A percentile compares a stretch with the other conserved stretches of the same genome.
Evolutionary conservation across 352 stramenopile species (phyloP).

Genomic region (Phytopythium oedochilum): DNA sequence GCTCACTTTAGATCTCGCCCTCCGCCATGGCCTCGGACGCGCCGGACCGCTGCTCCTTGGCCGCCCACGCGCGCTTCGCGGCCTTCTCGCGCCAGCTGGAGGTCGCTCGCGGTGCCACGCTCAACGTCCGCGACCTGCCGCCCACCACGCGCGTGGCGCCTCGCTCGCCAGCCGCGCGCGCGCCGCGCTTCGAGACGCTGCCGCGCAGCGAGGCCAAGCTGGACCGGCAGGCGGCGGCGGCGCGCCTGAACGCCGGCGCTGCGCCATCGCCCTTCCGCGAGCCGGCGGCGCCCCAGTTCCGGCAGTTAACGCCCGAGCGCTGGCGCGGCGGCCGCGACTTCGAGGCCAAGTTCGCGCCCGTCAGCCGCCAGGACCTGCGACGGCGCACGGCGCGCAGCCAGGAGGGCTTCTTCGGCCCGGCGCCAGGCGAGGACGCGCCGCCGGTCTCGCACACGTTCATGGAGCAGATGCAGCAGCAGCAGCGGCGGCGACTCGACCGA

Average conservation of each 20-base stretch:
- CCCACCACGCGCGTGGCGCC: slow-evolving; percentile 17
- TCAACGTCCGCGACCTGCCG: slow-evolving; percentile 4
- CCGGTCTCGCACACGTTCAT: slow-evolving; percentile 26
- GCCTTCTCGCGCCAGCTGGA: slow-evolving; percentile 19
- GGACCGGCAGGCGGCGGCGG: slow-evolving; percentile 31
- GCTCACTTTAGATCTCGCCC: too few relatives aligned
- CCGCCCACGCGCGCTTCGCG: slow-evolving; percentile 26
- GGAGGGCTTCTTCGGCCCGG: slow-evolving; percentile 46
- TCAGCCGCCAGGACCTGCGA: slow-evolving; percentile 61
- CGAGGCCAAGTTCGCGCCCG: slow-evolving; percentile 56
- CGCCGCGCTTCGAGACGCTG: slow-evolving; percentile 25
- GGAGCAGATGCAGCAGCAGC: slow-evolving; percentile 14
- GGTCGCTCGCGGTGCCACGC: slow-evolving; percentile 1
- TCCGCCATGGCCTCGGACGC: neutral
- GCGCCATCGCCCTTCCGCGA: slow-evolving; percentile 38
- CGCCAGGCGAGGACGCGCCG: slow-evolving; percentile 25
- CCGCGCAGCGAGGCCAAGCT: slow-evolving; percentile 17
- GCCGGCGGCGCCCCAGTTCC: slow-evolving; percentile 42
- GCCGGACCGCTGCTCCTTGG: slow-evolving; percentile 36
- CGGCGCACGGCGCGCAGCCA: slow-evolving; percentile 49
- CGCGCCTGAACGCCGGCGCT: slow-evolving; percentile 33
- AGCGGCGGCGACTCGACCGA: neutral
- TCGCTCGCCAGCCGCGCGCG: slow-evolving; percentile 16
- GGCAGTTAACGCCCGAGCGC: slow-evolving; percentile 13
- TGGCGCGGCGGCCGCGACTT: slow-evolving; percentile 37